Conservation (phyloP, 768 basidiomycete species). For the Leccinum sublutescens region DNA sequence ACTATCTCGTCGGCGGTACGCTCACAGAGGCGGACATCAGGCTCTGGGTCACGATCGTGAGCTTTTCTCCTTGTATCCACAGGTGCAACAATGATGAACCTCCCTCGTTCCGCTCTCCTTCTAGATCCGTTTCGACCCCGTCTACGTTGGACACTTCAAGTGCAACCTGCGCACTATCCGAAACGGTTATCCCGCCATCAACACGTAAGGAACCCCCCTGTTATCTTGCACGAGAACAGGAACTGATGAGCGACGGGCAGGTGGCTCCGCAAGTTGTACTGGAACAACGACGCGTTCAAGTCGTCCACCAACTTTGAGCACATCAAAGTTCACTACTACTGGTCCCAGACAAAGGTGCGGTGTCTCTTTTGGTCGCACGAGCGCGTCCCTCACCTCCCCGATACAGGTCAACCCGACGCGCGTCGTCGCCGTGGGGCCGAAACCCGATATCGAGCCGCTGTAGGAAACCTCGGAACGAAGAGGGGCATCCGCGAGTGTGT, state of each 20-base stretch:
- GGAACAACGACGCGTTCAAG: slow-evolving; percentile 86
- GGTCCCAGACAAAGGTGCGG: slow-evolving; percentile 30
- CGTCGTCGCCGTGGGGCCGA: slow-evolving; percentile 74
- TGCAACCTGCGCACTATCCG: slow-evolving; percentile 88
- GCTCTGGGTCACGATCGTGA: slow-evolving; percentile 89
- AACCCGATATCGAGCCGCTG: slow-evolving; percentile 64
- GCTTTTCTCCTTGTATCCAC: slow-evolving; percentile 22
- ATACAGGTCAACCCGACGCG: slow-evolving; percentile 73
- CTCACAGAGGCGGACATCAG: slow-evolving; percentile 86
- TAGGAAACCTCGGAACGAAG: slow-evolving; percentile 17
- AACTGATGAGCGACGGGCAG: slow-evolving; percentile 28
- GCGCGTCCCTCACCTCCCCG: slow-evolving; percentile 3
- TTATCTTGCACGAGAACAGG: not conserved
- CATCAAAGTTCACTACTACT: slow-evolving; percentile 46
- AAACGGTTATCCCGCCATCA: slow-evolving; percentile 80
- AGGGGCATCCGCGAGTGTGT: not conserved
- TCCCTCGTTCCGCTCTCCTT: not conserved
- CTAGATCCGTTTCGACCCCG: slow-evolving; percentile 86
- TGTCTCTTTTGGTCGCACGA: not conserved
- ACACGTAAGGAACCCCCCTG: slow-evolving; percentile 39
- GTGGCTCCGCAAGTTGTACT: slow-evolving; percentile 88
- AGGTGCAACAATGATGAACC: not conserved
- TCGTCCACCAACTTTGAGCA: slow-evolving; percentile 87
- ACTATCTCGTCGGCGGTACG: slow-evolving; percentile 78
- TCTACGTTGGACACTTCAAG: slow-evolving; percentile 92